phyloP scores from a whole-genome alignment of 306 rosid genomes.

The Trichosanthes truncata region DNA sequence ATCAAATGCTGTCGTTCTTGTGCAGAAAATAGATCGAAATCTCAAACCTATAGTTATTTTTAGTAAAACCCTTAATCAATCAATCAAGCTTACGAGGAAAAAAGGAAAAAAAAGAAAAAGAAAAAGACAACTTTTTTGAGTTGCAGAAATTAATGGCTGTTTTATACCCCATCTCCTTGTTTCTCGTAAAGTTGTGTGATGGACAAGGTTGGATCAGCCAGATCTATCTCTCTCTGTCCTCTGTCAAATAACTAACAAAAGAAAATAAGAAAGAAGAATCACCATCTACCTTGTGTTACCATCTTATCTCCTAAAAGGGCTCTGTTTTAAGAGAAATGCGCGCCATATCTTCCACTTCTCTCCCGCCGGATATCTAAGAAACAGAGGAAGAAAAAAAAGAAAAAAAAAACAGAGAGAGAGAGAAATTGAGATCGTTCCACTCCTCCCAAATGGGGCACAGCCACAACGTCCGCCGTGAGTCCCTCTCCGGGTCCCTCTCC shows the following conservation, averaged over 20 bases:
- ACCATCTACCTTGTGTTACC: background rate
- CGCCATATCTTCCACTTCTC: slow-evolving; percentile 18
- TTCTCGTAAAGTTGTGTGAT: slow-evolving; percentile 36
- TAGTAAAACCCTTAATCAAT: background rate
- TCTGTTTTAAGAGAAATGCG: slow-evolving; percentile 28
- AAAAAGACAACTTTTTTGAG: background rate
- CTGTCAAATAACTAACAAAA: background rate
- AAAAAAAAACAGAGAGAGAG: background rate
- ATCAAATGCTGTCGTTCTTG: background rate
- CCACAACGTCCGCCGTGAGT: slow-evolving; percentile 67
- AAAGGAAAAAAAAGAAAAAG: background rate
- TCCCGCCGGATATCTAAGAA: slow-evolving; percentile 23
- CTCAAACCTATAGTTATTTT: background rate
- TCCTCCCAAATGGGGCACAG: slow-evolving; percentile 65
- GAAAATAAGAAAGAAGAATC: background rate
- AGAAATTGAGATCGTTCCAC: background rate
- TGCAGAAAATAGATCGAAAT: background rate
- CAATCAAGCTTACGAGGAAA: background rate
- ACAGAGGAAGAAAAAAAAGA: background rate
- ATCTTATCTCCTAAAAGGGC: slow-evolving; percentile 7
- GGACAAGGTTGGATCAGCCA: slow-evolving; percentile 25
- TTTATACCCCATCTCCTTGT: slow-evolving; percentile 12
- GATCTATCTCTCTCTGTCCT: slow-evolving; percentile 7
- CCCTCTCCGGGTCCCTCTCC: slow-evolving; percentile 35
- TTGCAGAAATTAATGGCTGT: background rate